Base-by-base conservation (phyloP, 140 eudicot genomes). In the Anethum foeniculum region DNA sequence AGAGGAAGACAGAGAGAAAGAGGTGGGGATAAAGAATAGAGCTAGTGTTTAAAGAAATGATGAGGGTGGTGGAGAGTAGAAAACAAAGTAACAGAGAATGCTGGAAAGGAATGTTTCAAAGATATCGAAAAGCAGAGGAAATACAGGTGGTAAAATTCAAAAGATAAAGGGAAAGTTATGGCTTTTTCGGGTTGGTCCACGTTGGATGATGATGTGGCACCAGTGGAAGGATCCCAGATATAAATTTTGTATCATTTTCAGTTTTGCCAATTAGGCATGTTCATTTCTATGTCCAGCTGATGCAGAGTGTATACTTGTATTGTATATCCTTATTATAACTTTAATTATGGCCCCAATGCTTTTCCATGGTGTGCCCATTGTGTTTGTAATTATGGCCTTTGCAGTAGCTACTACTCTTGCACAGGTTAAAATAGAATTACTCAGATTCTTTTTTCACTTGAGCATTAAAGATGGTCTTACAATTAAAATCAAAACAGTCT, bases 131-230 rank as follows among this genome's bases (percentile, higher is more conserved):
- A 89, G 90, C 89, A 87, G 84, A 77, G 80, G 90, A 76, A 82
- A 74, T 83, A 85, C 84, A 54, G 85, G 84, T 87, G 92, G 91
- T 88, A 90, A 81, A 80, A 89, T 85, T 88, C 80, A 88, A 88
- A 92, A 90, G 88, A 92, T 85, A 85, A 90, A 84, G 85, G 90
- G 71, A 85, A 82, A 83, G 84, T 65, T 88, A 89, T 82, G 91
- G 86, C 86, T 87, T 88, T 89, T 80, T 82, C 77, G 21, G 56
- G 11, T 79, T 75, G 77, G 73, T 85, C 89, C 87, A 83, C 81
- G 64, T 80, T 27, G 87, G 89, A 85, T 56, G 14, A 81, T 81
- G 91, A 85, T 84, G 38, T 88, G 91, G 89, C 87, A 78, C 72
- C 86, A 14, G 71, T 71, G 46, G 46, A 75, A 65, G 46, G 77